Evolutionary conservation across 306 rosid genomes (phyloP), one percentile per base, ranked within the genome.

Genomic region (Aeschynomene evenia): DNA sequence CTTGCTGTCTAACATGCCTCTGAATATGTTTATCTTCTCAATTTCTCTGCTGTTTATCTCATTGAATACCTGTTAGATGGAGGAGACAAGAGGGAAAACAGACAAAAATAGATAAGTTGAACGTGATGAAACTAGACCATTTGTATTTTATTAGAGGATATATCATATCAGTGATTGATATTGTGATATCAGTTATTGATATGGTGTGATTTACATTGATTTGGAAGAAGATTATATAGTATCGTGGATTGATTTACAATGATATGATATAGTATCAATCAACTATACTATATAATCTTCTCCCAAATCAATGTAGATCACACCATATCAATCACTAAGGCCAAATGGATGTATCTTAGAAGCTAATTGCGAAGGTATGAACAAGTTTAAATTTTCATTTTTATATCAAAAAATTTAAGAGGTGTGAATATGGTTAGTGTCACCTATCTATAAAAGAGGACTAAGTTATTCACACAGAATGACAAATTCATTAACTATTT

Each of bases 41-140:
- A 92, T 85, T 14, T 89, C 95, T 71, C 98, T 76, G 81, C 98
- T 89, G 88, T 92, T 92, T 58, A 92, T 81, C 83, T 92, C 92
- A 67, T 92, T 92, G 54, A 92, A 92, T 58, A 92, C 98, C 98
- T 92, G 62, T 6, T 19, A 72, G 36, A 2, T 33, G 18, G 62
- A 37, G 36, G 59, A 77, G 21, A 16, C 59, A 75, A 19, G 6
- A n/a, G 15, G 26, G 39, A 34, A 55, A 65, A 68, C 57, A 74
- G 7, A n/a, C n/a, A 46, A 56, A 29, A 37, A 54, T 29, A 11
- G 26, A 23, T 34, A 26, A 54, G 63, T 50, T 45, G 2, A 56
- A 40, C 4, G 12, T n/a, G 60, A 5, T 23, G 28, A 34, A 50
- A 72, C 40, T 48, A 36, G 3, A 49, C 19, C 64, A 24, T 57